Conservation (phyloP, 495 filamentous ascomycete genomes). For the Podospora comata region DNA sequence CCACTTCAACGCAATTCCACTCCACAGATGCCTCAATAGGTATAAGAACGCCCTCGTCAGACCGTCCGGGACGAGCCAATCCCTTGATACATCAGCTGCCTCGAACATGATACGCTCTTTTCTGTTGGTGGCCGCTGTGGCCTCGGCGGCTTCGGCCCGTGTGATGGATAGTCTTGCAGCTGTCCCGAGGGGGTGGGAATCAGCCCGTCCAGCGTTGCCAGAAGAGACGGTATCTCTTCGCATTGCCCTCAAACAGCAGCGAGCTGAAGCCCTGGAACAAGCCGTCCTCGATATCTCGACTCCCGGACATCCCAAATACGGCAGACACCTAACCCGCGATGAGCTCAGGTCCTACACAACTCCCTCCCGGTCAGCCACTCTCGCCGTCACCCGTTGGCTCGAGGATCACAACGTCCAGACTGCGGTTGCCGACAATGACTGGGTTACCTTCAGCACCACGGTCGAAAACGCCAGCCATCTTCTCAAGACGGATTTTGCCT, state of each 20-base stretch:
- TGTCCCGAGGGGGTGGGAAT: slow-evolving; percentile 48
- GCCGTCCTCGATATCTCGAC: slow-evolving; percentile 55
- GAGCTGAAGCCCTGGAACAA: slow-evolving; percentile 53
- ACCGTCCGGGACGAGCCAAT: not conserved
- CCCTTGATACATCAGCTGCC: not conserved
- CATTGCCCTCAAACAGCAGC: slow-evolving; percentile 36
- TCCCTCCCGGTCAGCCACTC: slow-evolving; percentile 42
- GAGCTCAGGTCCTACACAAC: slow-evolving; percentile 54
- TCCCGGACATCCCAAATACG: slow-evolving; percentile 53
- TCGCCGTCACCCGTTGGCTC: slow-evolving; percentile 50
- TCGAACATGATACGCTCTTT: slow-evolving; percentile 31
- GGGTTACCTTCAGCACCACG: slow-evolving; percentile 48
- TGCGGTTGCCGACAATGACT: slow-evolving; percentile 42
- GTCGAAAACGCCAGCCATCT: slow-evolving; percentile 46
- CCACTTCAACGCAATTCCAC: too few species aligned
- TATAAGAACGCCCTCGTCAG: not conserved
- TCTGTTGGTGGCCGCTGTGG: slow-evolving; percentile 36
- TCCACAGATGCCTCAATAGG: not conserved
- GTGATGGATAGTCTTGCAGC: slow-evolving; percentile 46
- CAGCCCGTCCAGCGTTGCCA: slow-evolving; percentile 32
- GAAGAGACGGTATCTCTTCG: slow-evolving; percentile 35
- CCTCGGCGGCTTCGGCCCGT: slow-evolving; percentile 38
- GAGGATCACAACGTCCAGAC: slow-evolving; percentile 47
- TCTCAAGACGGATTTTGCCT: slow-evolving; percentile 47
- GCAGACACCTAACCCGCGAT: slow-evolving; percentile 52